phyloP scores from a whole-genome alignment of 768 basidiomycete species.

The Gymnopilus dilepis region DNA sequence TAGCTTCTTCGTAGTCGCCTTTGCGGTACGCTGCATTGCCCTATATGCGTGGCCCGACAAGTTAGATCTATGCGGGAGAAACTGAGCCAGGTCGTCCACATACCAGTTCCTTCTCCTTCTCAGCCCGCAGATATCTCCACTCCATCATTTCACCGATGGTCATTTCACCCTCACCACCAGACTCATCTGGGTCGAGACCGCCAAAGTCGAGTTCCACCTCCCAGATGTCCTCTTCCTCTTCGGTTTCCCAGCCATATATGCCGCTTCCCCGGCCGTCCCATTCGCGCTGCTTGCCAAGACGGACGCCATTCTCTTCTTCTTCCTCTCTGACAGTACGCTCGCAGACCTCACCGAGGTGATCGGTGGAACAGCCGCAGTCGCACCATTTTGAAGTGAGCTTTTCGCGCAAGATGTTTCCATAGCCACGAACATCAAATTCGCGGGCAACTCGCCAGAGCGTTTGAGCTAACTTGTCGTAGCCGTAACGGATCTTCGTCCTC shows the following conservation, averaged over 20 bases:
- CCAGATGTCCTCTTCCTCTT: conserved; percentile 81
- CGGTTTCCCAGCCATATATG: conserved; percentile 74
- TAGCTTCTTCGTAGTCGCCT: conserved; percentile 60
- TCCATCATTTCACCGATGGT: conserved; percentile 79
- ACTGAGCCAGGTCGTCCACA: conserved; percentile 18
- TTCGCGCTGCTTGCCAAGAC: conserved; percentile 71
- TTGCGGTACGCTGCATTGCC: conserved; percentile 73
- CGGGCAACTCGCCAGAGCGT: conserved; percentile 73
- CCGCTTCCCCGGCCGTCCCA: conserved; percentile 82
- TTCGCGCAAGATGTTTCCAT: conserved; percentile 70
- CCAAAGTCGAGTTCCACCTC: conserved; percentile 73
- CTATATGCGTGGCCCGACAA: conserved; percentile 36
- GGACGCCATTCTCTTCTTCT: conserved; percentile 60
- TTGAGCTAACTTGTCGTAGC: conserved; percentile 67
- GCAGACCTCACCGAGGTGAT: conserved; percentile 78
- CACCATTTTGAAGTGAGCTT: conserved; percentile 81
- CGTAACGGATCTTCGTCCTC: conserved; percentile 61
- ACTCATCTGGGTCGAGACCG: conserved; percentile 54
- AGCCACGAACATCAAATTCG: conserved; percentile 77
- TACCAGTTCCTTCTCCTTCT: conserved; percentile 74
- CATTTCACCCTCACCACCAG: conserved; percentile 57
- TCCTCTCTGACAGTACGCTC: conserved; percentile 75
- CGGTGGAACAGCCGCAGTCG: conserved; percentile 81
- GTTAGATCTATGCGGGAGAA: not conserved
- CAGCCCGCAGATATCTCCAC: conserved; percentile 71